Conservation (phyloP, 1,284 basidiomycete genomes). For the Chondrostereum purpureum region DNA sequence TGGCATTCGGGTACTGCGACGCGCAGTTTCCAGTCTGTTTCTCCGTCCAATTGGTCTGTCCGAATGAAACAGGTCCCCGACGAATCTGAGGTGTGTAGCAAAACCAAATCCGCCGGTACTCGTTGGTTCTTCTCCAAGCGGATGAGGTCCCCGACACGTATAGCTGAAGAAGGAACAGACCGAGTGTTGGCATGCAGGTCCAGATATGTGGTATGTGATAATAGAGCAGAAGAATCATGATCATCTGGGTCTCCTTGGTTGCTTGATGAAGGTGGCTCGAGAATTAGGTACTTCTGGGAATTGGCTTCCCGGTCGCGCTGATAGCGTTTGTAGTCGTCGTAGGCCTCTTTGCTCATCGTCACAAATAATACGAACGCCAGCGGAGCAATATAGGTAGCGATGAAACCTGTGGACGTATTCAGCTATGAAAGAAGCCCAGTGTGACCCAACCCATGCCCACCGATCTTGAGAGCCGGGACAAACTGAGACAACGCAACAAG, state of each 20-base stretch:
- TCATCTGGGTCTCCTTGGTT: constrained; percentile 22
- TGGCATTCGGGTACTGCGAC: constrained; percentile 86
- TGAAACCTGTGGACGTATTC: constrained; percentile 61
- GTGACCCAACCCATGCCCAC: too few relatives aligned
- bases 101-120: constrained; percentile 91
- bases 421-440: too few relatives aligned
- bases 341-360: constrained; percentile 98
- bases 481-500: constrained; percentile 96
- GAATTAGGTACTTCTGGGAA: constrained; percentile 82
- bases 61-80: constrained; percentile 95
- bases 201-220: constrained; percentile 29
- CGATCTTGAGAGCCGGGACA: constrained; percentile 93
- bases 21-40: constrained; percentile 98
- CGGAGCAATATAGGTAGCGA: constrained; percentile 94
- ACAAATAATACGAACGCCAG: constrained; percentile 91
- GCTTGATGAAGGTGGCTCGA: constrained; percentile 44
- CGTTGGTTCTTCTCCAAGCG: constrained; percentile 95
- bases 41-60: constrained; percentile 97
- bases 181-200: constrained; percentile 50
- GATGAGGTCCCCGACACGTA: constrained; percentile 91
- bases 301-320: constrained; percentile 92
- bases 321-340: constrained; percentile 94
- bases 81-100: constrained; percentile 81
- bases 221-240: constrained; percentile 1
- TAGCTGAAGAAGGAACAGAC: constrained; percentile 80